Percentiles rank a stretch among this genome's conserved stretches.
Evolutionary conservation across 768 basidiomycete species (phyloP).

Genomic region (Lentinula edodes): DNA sequence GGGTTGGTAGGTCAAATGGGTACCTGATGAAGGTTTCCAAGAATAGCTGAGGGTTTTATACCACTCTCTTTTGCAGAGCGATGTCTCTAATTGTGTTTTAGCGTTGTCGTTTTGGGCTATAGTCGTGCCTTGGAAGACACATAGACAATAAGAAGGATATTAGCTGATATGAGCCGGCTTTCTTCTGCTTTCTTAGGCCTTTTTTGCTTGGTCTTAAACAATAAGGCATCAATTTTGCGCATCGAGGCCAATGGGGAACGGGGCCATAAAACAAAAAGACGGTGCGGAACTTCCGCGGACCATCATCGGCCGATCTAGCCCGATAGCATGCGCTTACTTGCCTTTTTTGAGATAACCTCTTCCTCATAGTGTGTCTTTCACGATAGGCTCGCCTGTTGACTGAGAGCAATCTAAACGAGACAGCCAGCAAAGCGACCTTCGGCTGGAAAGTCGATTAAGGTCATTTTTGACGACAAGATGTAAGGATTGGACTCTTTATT

Average conservation of each 20-base stretch:
- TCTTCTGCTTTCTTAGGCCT: too few species aligned
- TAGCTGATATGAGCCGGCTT: background rate
- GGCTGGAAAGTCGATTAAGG: too few species aligned
- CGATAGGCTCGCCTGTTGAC: too few species aligned
- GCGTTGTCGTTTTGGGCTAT: background rate
- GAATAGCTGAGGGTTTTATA: background rate
- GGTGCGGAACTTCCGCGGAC: background rate
- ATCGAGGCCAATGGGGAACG: background rate
- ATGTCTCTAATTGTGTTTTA: background rate
- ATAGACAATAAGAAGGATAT: background rate
- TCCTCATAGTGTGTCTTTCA: too few species aligned
- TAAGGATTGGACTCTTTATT: too few species aligned
- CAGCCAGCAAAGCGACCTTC: too few species aligned
- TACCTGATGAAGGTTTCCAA: background rate
- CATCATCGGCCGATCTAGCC: background rate
- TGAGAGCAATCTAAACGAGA: too few species aligned
- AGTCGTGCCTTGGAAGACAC: background rate
- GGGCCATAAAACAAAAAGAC: background rate
- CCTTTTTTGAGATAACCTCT: background rate
- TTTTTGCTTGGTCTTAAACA: background rate
- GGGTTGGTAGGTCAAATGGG: background rate
- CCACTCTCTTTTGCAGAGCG: background rate
- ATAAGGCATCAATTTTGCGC: background rate
- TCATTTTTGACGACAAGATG: too few species aligned
- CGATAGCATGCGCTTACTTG: background rate